A percentile compares a stretch with the other conserved stretches of the same genome.
phyloP scores from a whole-genome alignment of 352 stramenopile genomes.

The Globisporangium abappressorium region DNA sequence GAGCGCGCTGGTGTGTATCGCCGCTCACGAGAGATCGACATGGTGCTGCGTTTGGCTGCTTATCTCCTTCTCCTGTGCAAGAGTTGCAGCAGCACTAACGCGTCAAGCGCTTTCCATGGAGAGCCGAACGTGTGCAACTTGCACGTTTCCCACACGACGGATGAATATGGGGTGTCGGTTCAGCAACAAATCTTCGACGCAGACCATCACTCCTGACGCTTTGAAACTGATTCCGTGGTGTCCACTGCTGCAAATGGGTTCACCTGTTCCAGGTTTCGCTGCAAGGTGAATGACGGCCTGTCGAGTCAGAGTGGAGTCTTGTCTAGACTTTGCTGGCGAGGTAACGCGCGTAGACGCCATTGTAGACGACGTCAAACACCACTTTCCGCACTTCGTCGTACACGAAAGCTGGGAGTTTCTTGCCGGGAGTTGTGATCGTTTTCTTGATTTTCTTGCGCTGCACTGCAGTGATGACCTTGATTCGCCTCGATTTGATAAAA shows the following conservation, averaged over 20 bases:
- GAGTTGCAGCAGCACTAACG: background rate
- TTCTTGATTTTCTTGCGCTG: slow-evolving; percentile 74
- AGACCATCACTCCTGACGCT: background rate
- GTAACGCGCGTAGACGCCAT: slow-evolving; percentile 50
- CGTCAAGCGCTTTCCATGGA: background rate
- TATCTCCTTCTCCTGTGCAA: background rate
- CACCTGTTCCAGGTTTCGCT: background rate
- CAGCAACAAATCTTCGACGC: slow-evolving; percentile 4
- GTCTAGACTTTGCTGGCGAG: slow-evolving; percentile 5
- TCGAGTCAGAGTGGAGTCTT: background rate
- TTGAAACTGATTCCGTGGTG: background rate
- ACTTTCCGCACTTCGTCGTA: slow-evolving; percentile 57
- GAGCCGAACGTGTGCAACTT: background rate
- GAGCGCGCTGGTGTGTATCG: background rate
- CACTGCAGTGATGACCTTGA: slow-evolving; percentile 60
- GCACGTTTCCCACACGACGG: background rate
- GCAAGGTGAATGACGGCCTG: background rate
- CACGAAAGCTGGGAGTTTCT: slow-evolving; percentile 36
- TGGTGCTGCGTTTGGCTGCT: background rate
- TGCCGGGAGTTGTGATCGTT: slow-evolving; percentile 52
- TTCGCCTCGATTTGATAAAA: slow-evolving; percentile 58
- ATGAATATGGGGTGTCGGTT: background rate
- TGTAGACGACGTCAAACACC: slow-evolving; percentile 61
- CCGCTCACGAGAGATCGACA: background rate
- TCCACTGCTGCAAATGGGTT: background rate